Percentiles rank a stretch among this genome's conserved stretches.
phyloP scores from a whole-genome alignment of 805 yeast genomes.

The Lachancea thermotolerans region DNA sequence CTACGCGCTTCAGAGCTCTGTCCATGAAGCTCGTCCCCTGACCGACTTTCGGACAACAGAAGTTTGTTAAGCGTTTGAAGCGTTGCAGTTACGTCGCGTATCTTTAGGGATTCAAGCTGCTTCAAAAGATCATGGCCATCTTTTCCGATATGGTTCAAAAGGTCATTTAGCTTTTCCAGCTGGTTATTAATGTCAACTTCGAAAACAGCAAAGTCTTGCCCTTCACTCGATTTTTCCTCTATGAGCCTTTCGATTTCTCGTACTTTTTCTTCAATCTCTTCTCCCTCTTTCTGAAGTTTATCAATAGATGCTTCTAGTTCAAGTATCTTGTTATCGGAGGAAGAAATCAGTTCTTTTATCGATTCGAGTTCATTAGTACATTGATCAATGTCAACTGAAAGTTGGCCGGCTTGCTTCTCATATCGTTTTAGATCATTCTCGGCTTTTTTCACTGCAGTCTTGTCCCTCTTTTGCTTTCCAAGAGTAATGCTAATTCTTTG shows the following conservation, averaged over 20 bases:
- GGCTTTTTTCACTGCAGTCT: constrained; percentile 49
- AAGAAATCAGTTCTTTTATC: constrained; percentile 1
- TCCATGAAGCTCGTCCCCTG: neutral
- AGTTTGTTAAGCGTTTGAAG: constrained; percentile 14
- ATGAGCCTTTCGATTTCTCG: constrained; percentile 38
- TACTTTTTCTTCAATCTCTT: constrained; percentile 35
- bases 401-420: constrained; percentile 39
- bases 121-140: constrained; percentile 35
- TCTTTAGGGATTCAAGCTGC: constrained; percentile 38
- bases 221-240: constrained; percentile 36
- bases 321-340: constrained; percentile 24
- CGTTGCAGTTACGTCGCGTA: constrained; percentile 46
- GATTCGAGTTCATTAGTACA: constrained; percentile 30
- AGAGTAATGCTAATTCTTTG: constrained; percentile 57
- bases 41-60: neutral
- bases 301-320: constrained; percentile 33
- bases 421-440: constrained; percentile 57
- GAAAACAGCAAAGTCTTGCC: constrained; percentile 52
- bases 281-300: constrained; percentile 28
- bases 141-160: constrained; percentile 34
- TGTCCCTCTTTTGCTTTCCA: constrained; percentile 52
- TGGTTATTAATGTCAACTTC: constrained; percentile 63
- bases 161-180: constrained; percentile 47
- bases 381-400: constrained; percentile 43
- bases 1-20: too few relatives aligned